Percentiles rank a stretch among this genome's conserved stretches.
Evolutionary conservation across 768 basidiomycete genomes (phyloP).

Genomic region (Strobilomyces confusus): DNA sequence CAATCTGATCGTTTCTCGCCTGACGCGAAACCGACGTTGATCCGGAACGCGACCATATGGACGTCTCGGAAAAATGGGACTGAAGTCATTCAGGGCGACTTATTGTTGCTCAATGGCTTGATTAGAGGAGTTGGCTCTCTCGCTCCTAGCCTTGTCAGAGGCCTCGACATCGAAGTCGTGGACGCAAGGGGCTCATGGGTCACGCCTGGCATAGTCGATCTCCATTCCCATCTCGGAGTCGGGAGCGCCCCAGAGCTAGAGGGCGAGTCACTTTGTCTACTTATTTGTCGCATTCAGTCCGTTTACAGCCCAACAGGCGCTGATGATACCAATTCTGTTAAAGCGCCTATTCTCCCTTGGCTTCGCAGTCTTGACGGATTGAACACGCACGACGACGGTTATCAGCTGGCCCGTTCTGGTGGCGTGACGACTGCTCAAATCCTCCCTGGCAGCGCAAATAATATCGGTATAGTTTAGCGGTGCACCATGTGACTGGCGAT

Average conservation of each 20-base stretch:
- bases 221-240: slow-evolving; percentile 48
- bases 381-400: slow-evolving; percentile 43
- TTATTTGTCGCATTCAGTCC: background rate
- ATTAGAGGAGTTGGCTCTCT: slow-evolving; percentile 58
- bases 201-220: slow-evolving; percentile 65
- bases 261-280: slow-evolving; percentile 15
- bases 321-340: slow-evolving; percentile 53
- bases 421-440: slow-evolving; percentile 47
- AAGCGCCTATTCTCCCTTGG: slow-evolving; percentile 65
- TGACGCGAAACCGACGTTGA: slow-evolving; percentile 59
- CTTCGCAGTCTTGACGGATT: slow-evolving; percentile 42
- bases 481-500: background rate
- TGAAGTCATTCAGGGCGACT: slow-evolving; percentile 57
- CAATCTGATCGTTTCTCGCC: slow-evolving; percentile 63
- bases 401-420: slow-evolving; percentile 39
- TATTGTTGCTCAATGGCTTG: slow-evolving; percentile 67
- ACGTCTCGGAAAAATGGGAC: slow-evolving; percentile 70
- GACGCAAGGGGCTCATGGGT: slow-evolving; percentile 73
- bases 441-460: slow-evolving; percentile 42
- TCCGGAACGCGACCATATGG: slow-evolving; percentile 81
- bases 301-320: slow-evolving; percentile 32
- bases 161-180: slow-evolving; percentile 38
- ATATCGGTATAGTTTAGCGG: slow-evolving; percentile 14
- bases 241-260: slow-evolving; percentile 31
- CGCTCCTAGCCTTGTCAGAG: slow-evolving; percentile 15